Conservation (phyloP, 495 filamentous ascomycete species). For the Lindgomyces ingoldianus region DNA sequence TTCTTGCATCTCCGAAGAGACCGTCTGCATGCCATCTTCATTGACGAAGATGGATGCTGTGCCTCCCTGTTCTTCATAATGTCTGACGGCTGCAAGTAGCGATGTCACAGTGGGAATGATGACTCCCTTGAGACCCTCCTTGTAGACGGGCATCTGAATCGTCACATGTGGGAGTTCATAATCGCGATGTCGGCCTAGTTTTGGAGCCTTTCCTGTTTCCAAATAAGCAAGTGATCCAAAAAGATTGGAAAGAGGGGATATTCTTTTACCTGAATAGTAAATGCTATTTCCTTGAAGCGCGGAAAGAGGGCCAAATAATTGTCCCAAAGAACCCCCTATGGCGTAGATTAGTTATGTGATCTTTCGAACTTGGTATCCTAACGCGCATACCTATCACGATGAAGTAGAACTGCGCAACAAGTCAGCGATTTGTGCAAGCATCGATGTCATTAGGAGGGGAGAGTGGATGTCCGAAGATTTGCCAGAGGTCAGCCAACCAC, state of each 20-base stretch:
- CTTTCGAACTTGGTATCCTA: too few species aligned
- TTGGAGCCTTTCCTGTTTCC: slow-evolving; percentile 66
- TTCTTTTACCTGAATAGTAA: slow-evolving; percentile 27
- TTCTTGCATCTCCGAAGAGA: slow-evolving; percentile 61
- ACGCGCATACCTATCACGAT: slow-evolving; percentile 61
- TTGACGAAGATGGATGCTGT: slow-evolving; percentile 51
- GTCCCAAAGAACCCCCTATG: slow-evolving; percentile 65
- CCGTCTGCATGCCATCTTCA: slow-evolving; percentile 47
- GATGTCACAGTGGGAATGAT: slow-evolving; percentile 61
- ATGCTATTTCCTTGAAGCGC: slow-evolving; percentile 30
- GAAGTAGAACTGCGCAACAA: slow-evolving; percentile 68
- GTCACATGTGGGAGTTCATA: slow-evolving; percentile 80
- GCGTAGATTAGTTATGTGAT: slow-evolving; percentile 72
- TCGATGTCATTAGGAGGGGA: too few species aligned
- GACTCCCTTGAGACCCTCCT: slow-evolving; percentile 62
- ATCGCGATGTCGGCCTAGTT: slow-evolving; percentile 75
- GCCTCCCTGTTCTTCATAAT: slow-evolving; percentile 56
- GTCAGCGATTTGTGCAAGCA: slow-evolving; percentile 73
- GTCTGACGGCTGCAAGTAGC: slow-evolving; percentile 59
- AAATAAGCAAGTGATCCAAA: slow-evolving; percentile 72
- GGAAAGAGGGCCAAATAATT: slow-evolving; percentile 62
- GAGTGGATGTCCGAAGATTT: too few species aligned
- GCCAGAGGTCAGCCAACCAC: slow-evolving; percentile 23
- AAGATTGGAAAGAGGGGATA: slow-evolving; percentile 47
- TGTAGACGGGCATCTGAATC: slow-evolving; percentile 73